phyloP scores from a whole-genome alignment of 495 filamentous ascomycete genomes.

The Physcia stellaris region DNA sequence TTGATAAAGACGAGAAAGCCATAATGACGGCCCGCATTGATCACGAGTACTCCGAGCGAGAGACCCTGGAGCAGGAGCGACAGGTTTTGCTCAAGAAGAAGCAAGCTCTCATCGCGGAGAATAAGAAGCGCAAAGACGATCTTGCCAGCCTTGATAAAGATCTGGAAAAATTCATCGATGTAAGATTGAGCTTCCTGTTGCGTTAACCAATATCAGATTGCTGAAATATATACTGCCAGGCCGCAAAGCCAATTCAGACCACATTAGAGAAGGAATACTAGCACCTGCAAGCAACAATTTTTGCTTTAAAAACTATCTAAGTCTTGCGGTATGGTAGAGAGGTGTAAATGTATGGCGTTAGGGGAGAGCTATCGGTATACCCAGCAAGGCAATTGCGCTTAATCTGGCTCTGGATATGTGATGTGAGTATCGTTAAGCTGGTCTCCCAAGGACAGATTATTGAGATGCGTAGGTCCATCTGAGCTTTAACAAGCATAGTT shows the following conservation, averaged over 20 bases:
- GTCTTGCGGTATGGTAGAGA: too few species aligned
- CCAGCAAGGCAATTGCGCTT: too few species aligned
- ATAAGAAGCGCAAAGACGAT: slow-evolving; percentile 90
- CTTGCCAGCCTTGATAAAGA: slow-evolving; percentile 77
- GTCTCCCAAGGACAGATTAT: too few species aligned
- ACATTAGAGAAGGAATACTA: slow-evolving; percentile 63
- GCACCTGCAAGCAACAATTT: neutral
- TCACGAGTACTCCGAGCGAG: slow-evolving; percentile 75
- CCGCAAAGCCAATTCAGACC: slow-evolving; percentile 73
- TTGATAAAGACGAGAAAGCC: slow-evolving; percentile 53
- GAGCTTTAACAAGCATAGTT: too few species aligned
- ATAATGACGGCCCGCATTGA: slow-evolving; percentile 87
- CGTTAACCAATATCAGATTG: neutral
- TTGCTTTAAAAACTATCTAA: too few species aligned
- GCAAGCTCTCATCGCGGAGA: slow-evolving; percentile 80
- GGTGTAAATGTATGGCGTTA: too few species aligned
- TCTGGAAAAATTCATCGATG: slow-evolving; percentile 78
- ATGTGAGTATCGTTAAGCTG: too few species aligned
- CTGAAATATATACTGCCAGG: slow-evolving; percentile 29
- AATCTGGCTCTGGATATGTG: too few species aligned
- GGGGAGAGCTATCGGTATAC: too few species aligned
- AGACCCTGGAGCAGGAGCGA: slow-evolving; percentile 74
- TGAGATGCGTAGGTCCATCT: too few species aligned
- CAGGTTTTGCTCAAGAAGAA: slow-evolving; percentile 82
- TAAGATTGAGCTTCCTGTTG: neutral